Percentiles rank a stretch among this genome's conserved stretches.
These are phyloP conservation scores for Rhizopogon sp. DNA, from an alignment of 768 basidiomycete species.

Conservation along the genomic window DNA sequence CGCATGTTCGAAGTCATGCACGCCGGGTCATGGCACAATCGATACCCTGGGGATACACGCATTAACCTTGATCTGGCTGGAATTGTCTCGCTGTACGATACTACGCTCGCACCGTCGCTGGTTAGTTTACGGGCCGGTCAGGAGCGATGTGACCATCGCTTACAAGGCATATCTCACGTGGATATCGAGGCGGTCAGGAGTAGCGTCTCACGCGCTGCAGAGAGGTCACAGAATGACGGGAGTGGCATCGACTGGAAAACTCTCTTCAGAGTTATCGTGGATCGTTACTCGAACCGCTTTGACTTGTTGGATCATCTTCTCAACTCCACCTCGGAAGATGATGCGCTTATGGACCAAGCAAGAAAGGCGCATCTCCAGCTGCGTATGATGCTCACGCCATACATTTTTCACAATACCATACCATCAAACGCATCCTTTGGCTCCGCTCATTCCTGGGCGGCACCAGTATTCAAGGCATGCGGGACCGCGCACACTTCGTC, in stretches of 20 bases:
- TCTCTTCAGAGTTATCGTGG: conserved; percentile 31
- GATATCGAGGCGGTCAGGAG: conserved; percentile 11
- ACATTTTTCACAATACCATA: conserved; percentile 3
- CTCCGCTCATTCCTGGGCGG: conserved; percentile 6
- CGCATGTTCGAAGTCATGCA: conserved; percentile 10
- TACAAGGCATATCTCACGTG: conserved; percentile 6
- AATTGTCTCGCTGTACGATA: conserved; percentile 25
- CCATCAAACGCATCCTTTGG: background rate
- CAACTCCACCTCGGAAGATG: conserved; percentile 11
- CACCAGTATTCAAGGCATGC: conserved; percentile 8
- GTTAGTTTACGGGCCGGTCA: conserved; percentile 9
- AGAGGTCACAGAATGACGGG: no score
- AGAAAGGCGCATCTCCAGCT: conserved; percentile 13
- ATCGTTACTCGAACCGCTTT: conserved; percentile 38
- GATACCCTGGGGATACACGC: conserved; percentile 22
- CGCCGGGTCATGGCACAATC: conserved; percentile 20
- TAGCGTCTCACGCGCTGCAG: background rate
- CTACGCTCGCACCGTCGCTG: conserved; percentile 15
- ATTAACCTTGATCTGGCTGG: conserved; percentile 17
- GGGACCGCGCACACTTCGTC: conserved; percentile 8
- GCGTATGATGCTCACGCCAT: conserved; percentile 13
- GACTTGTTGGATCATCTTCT: conserved; percentile 35
- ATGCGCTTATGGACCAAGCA: conserved; percentile 6
- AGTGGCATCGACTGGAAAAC: conserved; percentile 41
- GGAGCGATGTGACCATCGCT: conserved; percentile 17